Conservation (phyloP, 495 filamentous ascomycete genomes). For the Podospora tetraspora region DNA sequence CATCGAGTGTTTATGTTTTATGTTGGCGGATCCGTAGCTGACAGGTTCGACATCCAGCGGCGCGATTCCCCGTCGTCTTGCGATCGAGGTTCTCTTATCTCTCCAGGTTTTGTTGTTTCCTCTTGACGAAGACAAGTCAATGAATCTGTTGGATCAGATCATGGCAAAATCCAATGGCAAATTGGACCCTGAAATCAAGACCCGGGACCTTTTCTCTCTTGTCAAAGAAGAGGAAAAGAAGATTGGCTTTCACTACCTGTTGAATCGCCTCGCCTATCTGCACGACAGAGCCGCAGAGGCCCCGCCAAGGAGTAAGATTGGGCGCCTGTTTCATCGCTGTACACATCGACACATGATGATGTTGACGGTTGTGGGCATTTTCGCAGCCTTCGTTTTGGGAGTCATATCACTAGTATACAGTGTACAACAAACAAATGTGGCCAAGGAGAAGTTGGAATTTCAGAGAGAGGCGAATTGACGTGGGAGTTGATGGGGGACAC, state of each 20-base stretch:
- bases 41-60: not conserved
- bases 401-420: too few relatives aligned
- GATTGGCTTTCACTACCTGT: not conserved
- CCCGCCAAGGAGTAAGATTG: not conserved
- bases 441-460: not conserved
- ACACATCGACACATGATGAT: not conserved
- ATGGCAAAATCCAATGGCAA: not conserved
- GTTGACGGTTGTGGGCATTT: not conserved
- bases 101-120: not conserved
- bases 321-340: not conserved
- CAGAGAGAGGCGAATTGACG: not conserved
- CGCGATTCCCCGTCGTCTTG: not conserved
- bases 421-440: too few relatives aligned
- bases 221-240: not conserved
- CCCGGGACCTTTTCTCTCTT: not conserved
- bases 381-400: too few relatives aligned
- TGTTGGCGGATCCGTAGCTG: not conserved
- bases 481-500: not conserved
- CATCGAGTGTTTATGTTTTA: not conserved
- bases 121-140: not conserved
- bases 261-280: not conserved
- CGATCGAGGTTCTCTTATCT: not conserved
- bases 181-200: not conserved
- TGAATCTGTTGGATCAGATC: too few relatives aligned
- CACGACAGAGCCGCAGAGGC: not conserved